A percentile compares a stretch with the other conserved stretches of the same genome.
These are phyloP conservation scores for Xylaria nigripes DNA, from an alignment of 495 filamentous ascomycete species.

Conservation along the genomic window DNA sequence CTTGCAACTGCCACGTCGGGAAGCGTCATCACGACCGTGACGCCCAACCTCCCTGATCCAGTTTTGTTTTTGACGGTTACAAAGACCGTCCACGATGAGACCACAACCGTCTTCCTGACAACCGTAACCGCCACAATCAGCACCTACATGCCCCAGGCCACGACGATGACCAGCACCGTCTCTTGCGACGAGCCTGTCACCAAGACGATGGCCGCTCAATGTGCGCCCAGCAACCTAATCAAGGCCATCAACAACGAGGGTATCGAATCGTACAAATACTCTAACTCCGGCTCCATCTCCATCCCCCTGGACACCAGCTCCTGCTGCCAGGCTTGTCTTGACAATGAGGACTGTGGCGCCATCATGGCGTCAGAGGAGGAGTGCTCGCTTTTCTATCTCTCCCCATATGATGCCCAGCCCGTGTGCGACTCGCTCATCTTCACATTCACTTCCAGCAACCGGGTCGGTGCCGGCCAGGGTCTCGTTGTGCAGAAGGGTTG, in stretches of 20 bases:
- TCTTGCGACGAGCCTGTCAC: slow-evolving; percentile 16
- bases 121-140: neutral
- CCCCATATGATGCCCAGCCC: slow-evolving; percentile 11
- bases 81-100: slow-evolving; percentile 8
- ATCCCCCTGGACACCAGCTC: slow-evolving; percentile 13
- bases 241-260: slow-evolving; percentile 14
- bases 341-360: slow-evolving; percentile 49
- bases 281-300: slow-evolving; percentile 13
- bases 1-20: slow-evolving; percentile 16
- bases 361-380: slow-evolving; percentile 46
- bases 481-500: slow-evolving; percentile 19
- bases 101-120: slow-evolving; percentile 10
- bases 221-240: slow-evolving; percentile 22
- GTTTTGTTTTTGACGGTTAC: slow-evolving; percentile 5
- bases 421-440: slow-evolving; percentile 14
- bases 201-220: slow-evolving; percentile 18
- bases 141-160: neutral
- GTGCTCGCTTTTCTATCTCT: slow-evolving; percentile 28
- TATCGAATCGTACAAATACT: slow-evolving; percentile 14
- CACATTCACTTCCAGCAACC: slow-evolving; percentile 10
- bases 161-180: slow-evolving; percentile 8
- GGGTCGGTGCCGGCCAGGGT: slow-evolving; percentile 16
- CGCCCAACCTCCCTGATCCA: too few species aligned
- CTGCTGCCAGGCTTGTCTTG: slow-evolving; percentile 27
- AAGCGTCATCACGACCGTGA: slow-evolving; percentile 13